Base-by-base conservation (phyloP, 441 rosid species). In the Mallotus repandus region DNA sequence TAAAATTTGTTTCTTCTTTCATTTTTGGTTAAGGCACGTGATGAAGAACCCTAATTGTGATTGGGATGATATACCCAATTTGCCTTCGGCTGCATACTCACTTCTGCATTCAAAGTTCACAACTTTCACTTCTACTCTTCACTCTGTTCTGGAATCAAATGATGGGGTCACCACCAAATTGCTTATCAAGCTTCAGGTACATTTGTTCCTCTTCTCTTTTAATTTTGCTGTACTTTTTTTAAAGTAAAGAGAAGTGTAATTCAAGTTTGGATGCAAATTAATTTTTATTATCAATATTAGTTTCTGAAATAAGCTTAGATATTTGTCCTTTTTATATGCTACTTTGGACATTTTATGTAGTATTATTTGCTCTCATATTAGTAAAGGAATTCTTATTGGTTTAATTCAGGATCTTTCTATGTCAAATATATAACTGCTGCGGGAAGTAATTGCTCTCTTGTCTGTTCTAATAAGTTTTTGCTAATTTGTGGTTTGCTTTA, bases 101-200 rank as follows among this genome's bases (percentile, higher is more conserved):
- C 77, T 92, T 13, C 91, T 95, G 32, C 87, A 77, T 22, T 81
- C 93, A 4, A 93, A 91, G 79, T 95, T 94, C 89, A 86, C 84
- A 86, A 80, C 97, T 35, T 35, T 35, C 41, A 35, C 41, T 35
- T 35, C 41, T 3, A 35, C 41, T 35, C 41, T 35, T 35, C 41
- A 35, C 41, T 35, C 41, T 35, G 41, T 35, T 35, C 2, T 35
- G 1, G 41, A 35, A 3, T 35, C 41, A 35, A 35, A 35, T 3
- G 41, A 35, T 35, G 41, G 41, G 41, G 41, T 5, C 41, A 35
- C 41, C 81, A 86, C 87, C 71, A 95, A 93, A 22, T 93, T 95
- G 62, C 87, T 93, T 71, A 68, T 93, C 82, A 89, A 77, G 81
- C 89, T 95, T 76, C 95, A 87, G 96, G 98, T 90, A 61, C 5